Evolutionary conservation across 495 filamentous ascomycete species (phyloP), one percentile per base, ranked within the genome.

Genomic region (Annulohypoxylon maeteangense): DNA sequence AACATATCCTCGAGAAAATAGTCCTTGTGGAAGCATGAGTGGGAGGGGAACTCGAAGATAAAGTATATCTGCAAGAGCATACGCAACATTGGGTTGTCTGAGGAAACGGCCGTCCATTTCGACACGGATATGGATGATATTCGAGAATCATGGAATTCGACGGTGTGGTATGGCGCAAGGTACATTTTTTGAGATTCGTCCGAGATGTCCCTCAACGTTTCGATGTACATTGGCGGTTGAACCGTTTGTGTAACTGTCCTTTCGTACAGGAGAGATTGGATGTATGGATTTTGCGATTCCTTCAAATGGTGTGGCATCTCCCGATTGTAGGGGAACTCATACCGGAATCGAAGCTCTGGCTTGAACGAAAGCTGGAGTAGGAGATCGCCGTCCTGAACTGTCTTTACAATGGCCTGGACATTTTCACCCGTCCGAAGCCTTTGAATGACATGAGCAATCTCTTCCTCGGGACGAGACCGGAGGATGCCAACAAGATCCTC

Each of bases 291-390:
- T 4, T 76, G 70, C 51, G 76, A 75, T 8, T 59, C 70, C 25
- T 79, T 80, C 32, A 74, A 56, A 25, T 61, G 58, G 10, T 34
- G 29, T 16, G 81, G 81, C 79, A 83, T 83, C 36, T 78, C 68
- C 11, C 70, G 54, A 8, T 72, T 62, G 53, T 79, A 79, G 22
- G 81, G 81, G 47, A 83, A 83, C 50, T 80, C 79, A 53, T 79
- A 83, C 20, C 78, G 80, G 50, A 71, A 79, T 18, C 78, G 69
- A 50, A 75, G 55, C 36, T 82, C 79, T 3, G 81, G 80, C 4
- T 69, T 67, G 16, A 78, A 22, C 3, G 78, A 68, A 14, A 81
- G 67, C 54, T 83, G 78, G 1, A 81, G 68, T 6, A 80, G 75
- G n/a, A 79, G 56, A 47, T 81, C 76, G 18, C 81, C 80, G 18